Evolutionary conservation across 2,329 filamentous ascomycete genomes (phyloP).

Genomic region (Furcasterigmium sp.): DNA sequence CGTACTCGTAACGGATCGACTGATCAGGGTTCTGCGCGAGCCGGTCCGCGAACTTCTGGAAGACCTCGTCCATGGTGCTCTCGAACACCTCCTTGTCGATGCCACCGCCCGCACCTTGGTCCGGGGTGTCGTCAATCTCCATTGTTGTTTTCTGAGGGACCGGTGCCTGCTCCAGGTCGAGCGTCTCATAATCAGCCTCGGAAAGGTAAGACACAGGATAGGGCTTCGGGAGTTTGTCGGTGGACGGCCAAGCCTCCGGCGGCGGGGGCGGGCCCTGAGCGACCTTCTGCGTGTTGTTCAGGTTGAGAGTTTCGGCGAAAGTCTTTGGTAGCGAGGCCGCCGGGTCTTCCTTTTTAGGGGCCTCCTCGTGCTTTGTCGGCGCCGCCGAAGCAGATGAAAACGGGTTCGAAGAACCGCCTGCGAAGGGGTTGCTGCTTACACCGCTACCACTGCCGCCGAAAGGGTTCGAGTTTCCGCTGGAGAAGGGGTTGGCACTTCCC

Average conservation of each 20-base stretch:
- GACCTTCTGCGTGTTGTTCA: constrained; percentile 50
- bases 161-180: constrained; percentile 56
- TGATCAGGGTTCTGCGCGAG: constrained; percentile 78
- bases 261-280: constrained; percentile 29
- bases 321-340: constrained; percentile 45
- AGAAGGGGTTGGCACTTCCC: constrained; percentile 50
- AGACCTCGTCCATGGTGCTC: constrained; percentile 67
- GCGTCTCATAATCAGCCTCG: constrained; percentile 87
- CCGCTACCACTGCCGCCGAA: constrained; percentile 47
- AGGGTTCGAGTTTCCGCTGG: constrained; percentile 44
- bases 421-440: constrained; percentile 40
- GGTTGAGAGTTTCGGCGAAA: constrained; percentile 71
- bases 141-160: constrained; percentile 45
- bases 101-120: constrained; percentile 19
- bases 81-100: constrained; percentile 72
- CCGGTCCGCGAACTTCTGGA: constrained; percentile 75
- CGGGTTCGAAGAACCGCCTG: constrained; percentile 21
- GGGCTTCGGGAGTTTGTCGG: constrained; percentile 57
- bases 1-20: constrained; percentile 75
- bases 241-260: constrained; percentile 70
- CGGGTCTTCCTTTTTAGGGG: constrained; percentile 11
- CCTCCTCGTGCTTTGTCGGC: constrained; percentile 16
- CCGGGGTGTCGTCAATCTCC: constrained; percentile 36
- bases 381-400: constrained; percentile 22
- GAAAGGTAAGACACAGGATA: constrained; percentile 75